A percentile compares a stretch with the other conserved stretches of the same genome.
phyloP scores from a whole-genome alignment of 2,329 filamentous ascomycete species.

The Neopestalotiopsis clavispora region DNA sequence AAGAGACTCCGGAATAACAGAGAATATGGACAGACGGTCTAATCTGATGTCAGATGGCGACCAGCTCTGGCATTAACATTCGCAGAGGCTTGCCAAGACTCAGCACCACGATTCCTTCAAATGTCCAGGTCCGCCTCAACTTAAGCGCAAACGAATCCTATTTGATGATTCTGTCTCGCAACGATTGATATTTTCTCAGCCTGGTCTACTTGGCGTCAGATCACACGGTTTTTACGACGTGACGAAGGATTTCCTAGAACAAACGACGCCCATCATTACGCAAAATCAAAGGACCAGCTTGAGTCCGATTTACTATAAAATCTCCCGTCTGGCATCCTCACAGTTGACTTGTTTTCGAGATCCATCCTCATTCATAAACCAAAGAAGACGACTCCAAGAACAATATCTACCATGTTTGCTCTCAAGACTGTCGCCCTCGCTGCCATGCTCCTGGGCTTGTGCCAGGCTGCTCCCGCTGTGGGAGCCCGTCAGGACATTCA shows the following conservation, averaged over 20 bases:
- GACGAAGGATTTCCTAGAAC: neutral
- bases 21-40: neutral
- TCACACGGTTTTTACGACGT: neutral
- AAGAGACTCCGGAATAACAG: neutral
- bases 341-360: neutral
- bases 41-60: conserved; percentile 12
- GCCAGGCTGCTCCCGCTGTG: conserved; percentile 10
- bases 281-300: neutral
- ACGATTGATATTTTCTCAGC: neutral
- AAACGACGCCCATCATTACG: neutral
- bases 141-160: neutral
- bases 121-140: neutral
- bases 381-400: neutral
- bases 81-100: neutral
- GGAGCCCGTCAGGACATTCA: conserved; percentile 7
- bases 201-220: conserved; percentile 5
- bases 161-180: neutral
- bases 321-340: neutral
- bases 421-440: conserved; percentile 1
- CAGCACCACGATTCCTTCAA: neutral
- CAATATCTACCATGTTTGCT: neutral
- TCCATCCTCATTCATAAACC: neutral
- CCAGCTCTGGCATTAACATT: neutral
- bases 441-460: conserved; percentile 7
- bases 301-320: neutral